Base-by-base conservation (phyloP, 2,329 filamentous ascomycete species). In the Lojkania enalia region DNA sequence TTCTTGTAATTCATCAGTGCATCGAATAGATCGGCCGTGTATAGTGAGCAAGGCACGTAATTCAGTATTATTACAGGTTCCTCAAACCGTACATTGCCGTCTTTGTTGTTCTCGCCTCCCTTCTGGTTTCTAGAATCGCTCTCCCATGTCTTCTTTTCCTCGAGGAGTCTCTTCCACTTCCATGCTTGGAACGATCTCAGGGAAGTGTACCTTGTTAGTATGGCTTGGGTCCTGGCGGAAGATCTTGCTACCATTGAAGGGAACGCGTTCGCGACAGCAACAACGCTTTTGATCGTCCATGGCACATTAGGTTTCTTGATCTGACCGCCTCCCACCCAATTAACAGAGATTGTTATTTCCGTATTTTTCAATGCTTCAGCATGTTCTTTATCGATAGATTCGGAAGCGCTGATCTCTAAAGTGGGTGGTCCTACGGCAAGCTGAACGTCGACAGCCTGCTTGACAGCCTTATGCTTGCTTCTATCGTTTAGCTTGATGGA, bases 1-100 rank as follows among this genome's bases (percentile, higher is more conserved):
- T 60, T 57, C 49, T 66, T 67, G 45, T 64, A 67, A 12, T 52
- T 58, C 57, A 68, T 65, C 14, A 63, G 52, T 2, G 62, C 60
- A 42, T 61, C 57, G 35, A 67, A 64, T 3, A 68, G 48, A 16
- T 66, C 63, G 2, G 60, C 54, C 6, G 64, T 68, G 35, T 67
- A 67, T 6, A 68, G 39, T 9, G 57, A 52, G 41, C 64, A 67
- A 2, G 60, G 58, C 15, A 63, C 60, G 45, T 67, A 67, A 43
- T 67, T 64, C 11, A 65, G 47, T 29, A 66, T 58, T 31, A 63
- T 56, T 15, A 54, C 46, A 9, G 60, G 60, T 40, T 62, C 58
- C 23, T 53, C 53, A 38, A 55, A 64, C 20, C 45, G 38, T 25
- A 49, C 29, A 12, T 48, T 51, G 3, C 54, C 55, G 21, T 51